Base-by-base conservation (phyloP, 2,329 filamentous ascomycete species). In the Bisporella sp. region DNA sequence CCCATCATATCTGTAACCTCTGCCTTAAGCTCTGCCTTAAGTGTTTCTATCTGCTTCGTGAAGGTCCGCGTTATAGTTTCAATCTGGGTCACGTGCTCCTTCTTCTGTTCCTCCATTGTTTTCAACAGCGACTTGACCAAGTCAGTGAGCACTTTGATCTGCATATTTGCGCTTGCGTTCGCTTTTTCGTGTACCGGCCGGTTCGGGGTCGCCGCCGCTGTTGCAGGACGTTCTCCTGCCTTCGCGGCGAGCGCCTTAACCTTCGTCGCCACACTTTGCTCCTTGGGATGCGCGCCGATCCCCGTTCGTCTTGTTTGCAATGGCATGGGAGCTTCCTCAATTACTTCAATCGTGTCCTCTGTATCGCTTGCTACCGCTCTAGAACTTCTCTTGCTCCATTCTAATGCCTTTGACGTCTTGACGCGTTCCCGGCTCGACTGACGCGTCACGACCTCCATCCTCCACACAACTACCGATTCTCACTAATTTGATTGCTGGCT, bases 41-140 rank as follows among this genome's bases (percentile, higher is more conserved):
- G 21, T 21, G 21, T 21, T 21, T 21, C 21, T 21, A 21, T 21
- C 21, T 21, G 21, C 21, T 21, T 21, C 3, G 21, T 21, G 3
- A 21, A 21, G 3, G 21, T 21, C 21, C 21, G 21, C 21, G 35
- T 39, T 13, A 39, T 9, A 13, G 35, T 13, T 13, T 39, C 35
- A 3, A 39, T 39, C 35, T 39, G 13, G 21, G 30, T 45, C 43
- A 11, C 28, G 43, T 45, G 31, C 21, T 6, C 21, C 29, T 47
- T n/a, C 31, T 47, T 47, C 46, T 47, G 46, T 31, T 47, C 46
- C 21, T 41, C 46, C 35, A 47, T 47, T 47, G 37, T 7, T 37
- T 47, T 47, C 29, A 47, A 6, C 12, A 47, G 46, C 29, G 46
- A 47, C 35, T 40, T 47, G 46, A 41, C 37, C 12, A 41, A 31